Evolutionary conservation across 1,139 yeast genomes (phyloP).

Genomic region (Geotrichum candidum): DNA sequence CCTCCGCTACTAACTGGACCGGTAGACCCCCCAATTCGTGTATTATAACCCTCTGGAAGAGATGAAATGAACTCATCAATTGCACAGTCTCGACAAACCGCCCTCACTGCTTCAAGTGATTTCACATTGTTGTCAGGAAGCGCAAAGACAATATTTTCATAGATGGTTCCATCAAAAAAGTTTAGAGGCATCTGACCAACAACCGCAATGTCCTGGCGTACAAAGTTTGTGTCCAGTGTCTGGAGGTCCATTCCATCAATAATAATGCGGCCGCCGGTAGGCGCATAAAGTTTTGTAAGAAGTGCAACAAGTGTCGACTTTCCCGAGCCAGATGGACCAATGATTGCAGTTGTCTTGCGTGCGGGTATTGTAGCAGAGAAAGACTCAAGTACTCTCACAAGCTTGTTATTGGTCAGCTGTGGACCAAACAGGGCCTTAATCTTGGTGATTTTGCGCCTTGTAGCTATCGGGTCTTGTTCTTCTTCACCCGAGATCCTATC

Average conservation of each 20-base stretch:
- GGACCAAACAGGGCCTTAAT: conserved; percentile 22
- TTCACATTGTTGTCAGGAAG: conserved; percentile 16
- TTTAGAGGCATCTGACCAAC: conserved; percentile 79
- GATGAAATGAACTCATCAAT: conserved; percentile 34
- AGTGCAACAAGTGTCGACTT: conserved; percentile 75
- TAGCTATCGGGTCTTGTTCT: background rate
- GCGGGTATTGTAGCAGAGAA: conserved; percentile 44
- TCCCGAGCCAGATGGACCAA: conserved; percentile 89
- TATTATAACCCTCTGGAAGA: conserved; percentile 39
- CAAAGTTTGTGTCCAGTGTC: conserved; percentile 53
- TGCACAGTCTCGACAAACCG: conserved; percentile 30
- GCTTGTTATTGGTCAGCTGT: background rate
- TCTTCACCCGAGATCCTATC: background rate
- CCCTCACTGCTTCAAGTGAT: conserved; percentile 36
- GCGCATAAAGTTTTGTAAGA: conserved; percentile 55
- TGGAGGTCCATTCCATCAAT: conserved; percentile 58
- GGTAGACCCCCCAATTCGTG: conserved; percentile 42
- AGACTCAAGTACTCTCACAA: conserved; percentile 20
- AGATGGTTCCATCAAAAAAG: conserved; percentile 67
- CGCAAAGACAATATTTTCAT: conserved; percentile 69
- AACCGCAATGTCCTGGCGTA: conserved; percentile 63
- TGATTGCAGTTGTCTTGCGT: conserved; percentile 73
- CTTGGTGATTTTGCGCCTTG: conserved; percentile 16
- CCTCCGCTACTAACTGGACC: conserved; percentile 29
- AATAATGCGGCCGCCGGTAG: conserved; percentile 52